Evolutionary conservation across 768 basidiomycete genomes (phyloP).

Genomic region (Gymnopilus junonius): DNA sequence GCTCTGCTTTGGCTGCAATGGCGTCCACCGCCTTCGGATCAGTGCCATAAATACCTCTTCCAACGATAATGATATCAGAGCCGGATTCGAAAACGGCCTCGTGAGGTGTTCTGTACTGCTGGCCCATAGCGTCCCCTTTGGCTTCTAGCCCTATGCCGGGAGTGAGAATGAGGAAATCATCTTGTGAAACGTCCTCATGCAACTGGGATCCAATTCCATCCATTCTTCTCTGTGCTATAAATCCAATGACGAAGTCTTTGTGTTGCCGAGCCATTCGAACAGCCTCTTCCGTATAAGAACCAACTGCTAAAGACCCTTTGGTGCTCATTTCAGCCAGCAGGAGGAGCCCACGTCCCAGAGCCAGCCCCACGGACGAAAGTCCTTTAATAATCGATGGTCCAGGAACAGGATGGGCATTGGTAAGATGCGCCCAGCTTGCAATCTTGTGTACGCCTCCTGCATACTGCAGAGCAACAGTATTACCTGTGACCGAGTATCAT

Average conservation of each 20-base stretch:
- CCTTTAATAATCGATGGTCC: slow-evolving; percentile 96
- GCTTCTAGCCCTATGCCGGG: slow-evolving; percentile 89
- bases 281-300: slow-evolving; percentile 81
- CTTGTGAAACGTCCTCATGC: slow-evolving; percentile 40
- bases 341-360: slow-evolving; percentile 84
- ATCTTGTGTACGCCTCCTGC: slow-evolving; percentile 92
- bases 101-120: slow-evolving; percentile 91
- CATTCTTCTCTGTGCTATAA: slow-evolving; percentile 90
- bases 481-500: slow-evolving; percentile 58
- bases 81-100: slow-evolving; percentile 82
- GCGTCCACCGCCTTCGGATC: slow-evolving; percentile 45
- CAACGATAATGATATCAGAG: slow-evolving; percentile 97
- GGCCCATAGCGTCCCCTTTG: slow-evolving; percentile 87
- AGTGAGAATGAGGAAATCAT: slow-evolving; percentile 90
- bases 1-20: slow-evolving; percentile 72
- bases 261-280: slow-evolving; percentile 86
- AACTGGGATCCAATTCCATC: slow-evolving; percentile 58
- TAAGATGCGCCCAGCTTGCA: slow-evolving; percentile 94
- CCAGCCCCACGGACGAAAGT: slow-evolving; percentile 82
- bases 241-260: slow-evolving; percentile 92
- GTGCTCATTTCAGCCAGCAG: slow-evolving; percentile 98
- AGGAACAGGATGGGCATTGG: slow-evolving; percentile 95
- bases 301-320: slow-evolving; percentile 81
- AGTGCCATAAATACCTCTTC: slow-evolving; percentile 89
- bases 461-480: slow-evolving; percentile 96